Evolutionary conservation across 192 early-diverging fungal genomes (phyloP).

Genomic region (Cladochytrium replicatum): DNA sequence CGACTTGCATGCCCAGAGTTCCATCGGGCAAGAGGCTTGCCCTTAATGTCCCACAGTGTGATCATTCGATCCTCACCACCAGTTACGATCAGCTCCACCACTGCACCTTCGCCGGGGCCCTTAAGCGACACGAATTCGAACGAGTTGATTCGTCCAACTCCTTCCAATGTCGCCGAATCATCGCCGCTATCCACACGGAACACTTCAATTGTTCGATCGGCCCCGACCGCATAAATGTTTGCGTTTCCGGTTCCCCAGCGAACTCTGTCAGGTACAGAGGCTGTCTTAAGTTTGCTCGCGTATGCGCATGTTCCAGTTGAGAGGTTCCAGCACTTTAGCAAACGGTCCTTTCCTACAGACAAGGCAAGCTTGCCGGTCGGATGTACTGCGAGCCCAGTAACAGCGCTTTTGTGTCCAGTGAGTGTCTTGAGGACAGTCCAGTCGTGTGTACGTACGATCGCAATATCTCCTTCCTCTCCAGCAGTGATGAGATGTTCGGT

Average conservation of each 20-base stretch:
- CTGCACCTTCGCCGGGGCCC: slow-evolving; percentile 5
- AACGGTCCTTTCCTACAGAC: slow-evolving; percentile 51
- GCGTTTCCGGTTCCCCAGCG: no score
- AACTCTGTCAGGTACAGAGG: no score
- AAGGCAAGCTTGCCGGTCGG: slow-evolving; percentile 91
- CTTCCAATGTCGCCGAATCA: slow-evolving; percentile 11
- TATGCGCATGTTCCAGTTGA: slow-evolving; percentile 28
- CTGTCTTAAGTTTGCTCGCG: slow-evolving; percentile 21
- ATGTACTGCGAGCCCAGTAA: slow-evolving; percentile 84
- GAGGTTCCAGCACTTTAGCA: slow-evolving; percentile 40
- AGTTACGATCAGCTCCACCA: no score
- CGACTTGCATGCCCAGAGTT: slow-evolving; percentile 23
- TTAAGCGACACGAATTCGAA: slow-evolving; percentile 22
- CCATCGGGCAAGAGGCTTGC: slow-evolving; percentile 8
- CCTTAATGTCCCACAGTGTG: slow-evolving; percentile 12
- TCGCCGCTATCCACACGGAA: slow-evolving; percentile 12
- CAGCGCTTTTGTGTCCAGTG: slow-evolving; percentile 52
- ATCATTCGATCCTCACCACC: slow-evolving; percentile 30
- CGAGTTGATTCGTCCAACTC: slow-evolving; percentile 13
- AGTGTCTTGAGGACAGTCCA: slow-evolving; percentile 92
- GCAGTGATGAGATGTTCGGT: slow-evolving; percentile 79
- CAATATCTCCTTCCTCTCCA: slow-evolving; percentile 80
- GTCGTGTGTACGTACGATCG: slow-evolving; percentile 87
- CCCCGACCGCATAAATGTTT: slow-evolving; percentile 23
- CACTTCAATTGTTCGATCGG: slow-evolving; percentile 23